These are phyloP conservation scores for Scopulariopsis brevicaulis DNA, from an alignment of 2,329 filamentous ascomycete species.

Conservation along the genomic window DNA sequence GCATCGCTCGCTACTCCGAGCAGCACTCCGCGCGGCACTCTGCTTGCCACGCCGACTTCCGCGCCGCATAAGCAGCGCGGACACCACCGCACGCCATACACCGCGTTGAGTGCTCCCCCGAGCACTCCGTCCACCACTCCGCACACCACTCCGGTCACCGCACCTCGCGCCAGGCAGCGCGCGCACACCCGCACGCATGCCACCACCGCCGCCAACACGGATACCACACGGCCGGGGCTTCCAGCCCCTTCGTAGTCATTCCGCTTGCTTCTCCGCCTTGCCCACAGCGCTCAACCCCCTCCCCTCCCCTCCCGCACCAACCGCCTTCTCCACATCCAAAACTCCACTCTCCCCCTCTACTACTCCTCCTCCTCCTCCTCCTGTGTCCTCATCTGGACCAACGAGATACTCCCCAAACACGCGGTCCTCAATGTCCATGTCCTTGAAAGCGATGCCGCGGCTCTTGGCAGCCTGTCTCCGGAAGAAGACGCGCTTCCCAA, in stretches of 20 bases:
- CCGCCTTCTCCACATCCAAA: constrained; percentile 1
- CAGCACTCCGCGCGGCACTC: too few species aligned
- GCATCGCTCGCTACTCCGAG: too few species aligned
- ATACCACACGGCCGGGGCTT: constrained; percentile 7
- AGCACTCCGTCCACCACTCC: too few species aligned
- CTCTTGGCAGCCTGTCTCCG: constrained; percentile 13
- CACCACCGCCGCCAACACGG: neutral
- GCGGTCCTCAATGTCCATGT: constrained; percentile 25
- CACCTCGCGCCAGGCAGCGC: neutral
- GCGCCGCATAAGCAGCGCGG: too few species aligned
- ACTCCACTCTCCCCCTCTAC: constrained; percentile 1
- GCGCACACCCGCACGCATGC: neutral
- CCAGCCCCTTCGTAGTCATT: constrained; percentile 11
- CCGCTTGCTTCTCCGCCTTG: constrained; percentile 4
- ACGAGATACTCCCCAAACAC: constrained; percentile 24
- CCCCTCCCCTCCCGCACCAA: neutral
- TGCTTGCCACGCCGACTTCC: too few species aligned
- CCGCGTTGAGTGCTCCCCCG: too few species aligned
- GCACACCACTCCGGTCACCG: neutral
- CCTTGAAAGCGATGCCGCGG: constrained; percentile 19
- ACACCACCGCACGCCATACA: too few species aligned
- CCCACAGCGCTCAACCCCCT: neutral
- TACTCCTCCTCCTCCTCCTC: neutral
- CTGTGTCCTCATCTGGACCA: neutral
- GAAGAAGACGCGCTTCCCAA: constrained; percentile 36